These are phyloP conservation scores for Yarrowia keelungensis DNA, from an alignment of 805 yeast genomes.

Conservation along the genomic window DNA sequence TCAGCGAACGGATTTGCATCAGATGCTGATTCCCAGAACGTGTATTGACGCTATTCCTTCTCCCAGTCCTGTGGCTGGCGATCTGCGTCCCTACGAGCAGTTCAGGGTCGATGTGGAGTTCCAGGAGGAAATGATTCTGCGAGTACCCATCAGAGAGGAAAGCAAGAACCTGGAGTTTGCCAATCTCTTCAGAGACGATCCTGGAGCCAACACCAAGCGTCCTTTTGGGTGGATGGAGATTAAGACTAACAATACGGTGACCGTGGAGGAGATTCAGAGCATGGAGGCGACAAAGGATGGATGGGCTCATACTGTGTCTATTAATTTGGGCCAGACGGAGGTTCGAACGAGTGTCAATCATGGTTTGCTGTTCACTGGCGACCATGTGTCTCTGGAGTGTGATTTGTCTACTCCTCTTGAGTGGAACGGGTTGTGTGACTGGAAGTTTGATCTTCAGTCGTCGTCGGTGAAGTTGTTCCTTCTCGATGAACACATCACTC, in stretches of 20 bases:
- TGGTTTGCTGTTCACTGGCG: constrained; percentile 72
- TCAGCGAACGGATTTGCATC: constrained; percentile 71
- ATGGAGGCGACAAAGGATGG: constrained; percentile 64
- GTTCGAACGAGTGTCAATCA: constrained; percentile 87
- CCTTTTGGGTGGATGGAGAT: constrained; percentile 95
- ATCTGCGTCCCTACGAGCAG: constrained; percentile 61
- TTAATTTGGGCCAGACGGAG: constrained; percentile 63
- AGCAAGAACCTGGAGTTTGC: constrained; percentile 70
- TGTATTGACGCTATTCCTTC: constrained; percentile 62
- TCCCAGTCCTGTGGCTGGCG: constrained; percentile 57
- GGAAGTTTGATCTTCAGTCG: constrained; percentile 67
- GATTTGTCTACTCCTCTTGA: constrained; percentile 72
- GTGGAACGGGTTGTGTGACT: constrained; percentile 81
- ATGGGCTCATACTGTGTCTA: constrained; percentile 58
- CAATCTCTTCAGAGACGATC: constrained; percentile 47
- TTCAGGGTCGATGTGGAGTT: constrained; percentile 64
- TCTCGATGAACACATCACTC: constrained; percentile 79
- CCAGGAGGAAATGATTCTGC: constrained; percentile 68
- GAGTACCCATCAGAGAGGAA: constrained; percentile 84
- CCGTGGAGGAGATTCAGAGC: constrained; percentile 56
- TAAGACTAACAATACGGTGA: constrained; percentile 62
- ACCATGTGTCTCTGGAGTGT: constrained; percentile 61
- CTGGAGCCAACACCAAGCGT: constrained; percentile 54
- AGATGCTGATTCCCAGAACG: constrained; percentile 69
- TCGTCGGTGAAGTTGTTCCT: constrained; percentile 65